A percentile compares a stretch with the other conserved stretches of the same genome.
Conservation (phyloP, 768 basidiomycete species). For the Agrocybe praecox region DNA sequence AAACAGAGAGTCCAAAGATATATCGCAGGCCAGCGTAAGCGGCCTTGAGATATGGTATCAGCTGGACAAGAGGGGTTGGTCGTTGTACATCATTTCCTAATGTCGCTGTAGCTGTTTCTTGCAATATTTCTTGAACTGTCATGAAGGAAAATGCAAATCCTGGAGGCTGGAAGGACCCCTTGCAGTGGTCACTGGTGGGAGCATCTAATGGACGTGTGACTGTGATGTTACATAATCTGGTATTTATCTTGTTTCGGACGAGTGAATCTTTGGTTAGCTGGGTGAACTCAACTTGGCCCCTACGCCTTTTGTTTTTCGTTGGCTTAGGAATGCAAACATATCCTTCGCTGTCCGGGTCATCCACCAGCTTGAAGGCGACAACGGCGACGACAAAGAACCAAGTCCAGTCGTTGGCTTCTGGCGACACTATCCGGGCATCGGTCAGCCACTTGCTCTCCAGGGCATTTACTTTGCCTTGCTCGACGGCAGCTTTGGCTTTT, state of each 20-base stretch:
- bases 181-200: too few relatives aligned
- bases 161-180: too few relatives aligned
- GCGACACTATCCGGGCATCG: conserved; percentile 59
- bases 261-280: neutral
- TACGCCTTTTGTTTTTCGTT: conserved; percentile 11
- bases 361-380: conserved; percentile 14
- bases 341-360: conserved; percentile 21
- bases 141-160: too few relatives aligned
- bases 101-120: too few relatives aligned
- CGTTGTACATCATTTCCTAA: neutral
- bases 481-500: conserved; percentile 76
- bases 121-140: too few relatives aligned
- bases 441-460: conserved; percentile 68
- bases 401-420: conserved; percentile 16
- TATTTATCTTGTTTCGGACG: conserved; percentile 12
- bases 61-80: conserved; percentile 14
- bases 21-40: conserved; percentile 8
- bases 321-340: conserved; percentile 17
- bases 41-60: conserved; percentile 15
- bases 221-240: conserved; percentile 5
- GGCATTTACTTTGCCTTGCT: conserved; percentile 74
- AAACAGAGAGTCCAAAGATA: conserved; percentile 15
- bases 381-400: conserved; percentile 18
- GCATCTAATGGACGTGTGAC: too few relatives aligned
- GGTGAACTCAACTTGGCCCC: conserved; percentile 10